Evolutionary conservation across 192 early-diverging fungal species (phyloP).

Genomic region (Coemansia sp.): DNA sequence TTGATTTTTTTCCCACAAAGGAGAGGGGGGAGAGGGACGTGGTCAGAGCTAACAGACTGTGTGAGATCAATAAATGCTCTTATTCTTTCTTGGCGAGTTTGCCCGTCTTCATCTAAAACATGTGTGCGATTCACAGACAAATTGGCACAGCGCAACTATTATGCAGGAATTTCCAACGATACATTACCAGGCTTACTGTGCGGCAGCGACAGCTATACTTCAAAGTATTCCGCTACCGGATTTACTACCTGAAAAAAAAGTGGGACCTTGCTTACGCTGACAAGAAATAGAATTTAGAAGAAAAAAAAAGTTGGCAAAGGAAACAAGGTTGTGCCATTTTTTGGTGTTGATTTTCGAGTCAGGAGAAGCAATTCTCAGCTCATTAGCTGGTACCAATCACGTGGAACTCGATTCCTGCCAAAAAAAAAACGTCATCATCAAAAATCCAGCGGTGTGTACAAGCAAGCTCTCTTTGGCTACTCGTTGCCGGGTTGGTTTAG

Average conservation of each 20-base stretch:
- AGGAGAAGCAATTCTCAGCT: not conserved
- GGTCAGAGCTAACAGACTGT: not conserved
- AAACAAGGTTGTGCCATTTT: not conserved
- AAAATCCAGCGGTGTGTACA: not conserved
- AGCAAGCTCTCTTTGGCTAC: no score
- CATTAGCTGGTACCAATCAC: not conserved
- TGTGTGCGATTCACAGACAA: not conserved
- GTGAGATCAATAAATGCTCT: not conserved
- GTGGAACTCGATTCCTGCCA: not conserved
- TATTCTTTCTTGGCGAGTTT: not conserved
- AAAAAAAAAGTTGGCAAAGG: not conserved
- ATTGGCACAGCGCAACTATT: not conserved
- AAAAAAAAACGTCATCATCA: slow-evolving; percentile 1
- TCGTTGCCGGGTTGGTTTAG: no score
- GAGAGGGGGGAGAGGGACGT: no score
- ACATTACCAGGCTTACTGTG: slow-evolving; percentile 2
- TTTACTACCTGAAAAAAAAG: slow-evolving; percentile 5
- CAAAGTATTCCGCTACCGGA: not conserved
- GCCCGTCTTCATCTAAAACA: not conserved
- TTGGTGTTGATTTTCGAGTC: not conserved
- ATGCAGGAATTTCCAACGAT: not conserved
- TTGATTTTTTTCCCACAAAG: no score
- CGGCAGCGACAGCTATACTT: not conserved
- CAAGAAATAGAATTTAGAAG: not conserved
- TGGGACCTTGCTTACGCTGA: not conserved